Evolutionary conservation across 768 basidiomycete species (phyloP).

Genomic region (Boletus pseudo-olivaceus): DNA sequence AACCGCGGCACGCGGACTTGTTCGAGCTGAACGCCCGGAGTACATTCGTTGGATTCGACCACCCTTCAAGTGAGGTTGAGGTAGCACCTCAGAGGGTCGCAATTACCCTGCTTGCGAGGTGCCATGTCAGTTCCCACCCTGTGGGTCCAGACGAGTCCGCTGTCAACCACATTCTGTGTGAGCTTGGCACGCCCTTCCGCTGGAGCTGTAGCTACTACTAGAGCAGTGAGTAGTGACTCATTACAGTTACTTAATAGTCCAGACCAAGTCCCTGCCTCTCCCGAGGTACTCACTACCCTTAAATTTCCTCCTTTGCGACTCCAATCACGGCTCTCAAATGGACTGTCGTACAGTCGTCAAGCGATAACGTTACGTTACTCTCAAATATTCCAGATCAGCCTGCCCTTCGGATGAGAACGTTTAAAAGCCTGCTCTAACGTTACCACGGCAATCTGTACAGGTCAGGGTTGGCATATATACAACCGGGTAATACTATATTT

Average conservation of each 20-base stretch:
- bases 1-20: neutral
- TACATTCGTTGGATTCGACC: neutral
- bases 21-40: neutral
- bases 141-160: neutral
- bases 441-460: constrained; percentile 7
- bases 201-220: neutral
- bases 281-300: neutral
- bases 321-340: neutral
- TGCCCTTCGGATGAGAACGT: neutral
- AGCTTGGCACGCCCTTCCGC: neutral
- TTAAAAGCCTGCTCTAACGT: constrained; percentile 17
- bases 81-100: neutral
- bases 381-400: neutral
- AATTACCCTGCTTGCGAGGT: neutral
- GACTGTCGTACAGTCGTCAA: neutral
- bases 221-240: neutral
- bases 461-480: too few species aligned
- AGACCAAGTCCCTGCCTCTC: too few species aligned
- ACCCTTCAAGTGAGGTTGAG: neutral
- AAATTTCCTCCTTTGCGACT: neutral
- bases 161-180: neutral
- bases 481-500: neutral
- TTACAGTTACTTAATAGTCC: too few species aligned
- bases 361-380: constrained; percentile 6
- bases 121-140: constrained; percentile 1